Conservation (phyloP, 148 eudicot genomes). For the Spergularia marina region DNA sequence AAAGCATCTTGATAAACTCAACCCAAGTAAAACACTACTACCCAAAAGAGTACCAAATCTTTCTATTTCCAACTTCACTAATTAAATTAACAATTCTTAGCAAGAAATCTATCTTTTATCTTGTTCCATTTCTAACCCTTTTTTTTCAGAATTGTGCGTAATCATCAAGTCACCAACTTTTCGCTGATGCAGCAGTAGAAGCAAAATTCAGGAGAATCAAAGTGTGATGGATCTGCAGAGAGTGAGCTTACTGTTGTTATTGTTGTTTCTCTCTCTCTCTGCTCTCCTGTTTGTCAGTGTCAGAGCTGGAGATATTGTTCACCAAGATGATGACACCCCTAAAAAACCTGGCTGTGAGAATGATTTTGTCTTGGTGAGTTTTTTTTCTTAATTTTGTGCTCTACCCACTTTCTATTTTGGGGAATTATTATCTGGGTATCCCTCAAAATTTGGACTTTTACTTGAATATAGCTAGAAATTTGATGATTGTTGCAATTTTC, state of each 20-base stretch:
- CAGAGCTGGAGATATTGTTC: slow-evolving; percentile 74
- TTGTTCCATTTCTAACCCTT: background rate
- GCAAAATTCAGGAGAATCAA: background rate
- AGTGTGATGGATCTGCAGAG: slow-evolving; percentile 37
- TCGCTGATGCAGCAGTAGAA: slow-evolving; percentile 17
- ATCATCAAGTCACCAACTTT: background rate
- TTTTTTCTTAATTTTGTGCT: slow-evolving; percentile 2
- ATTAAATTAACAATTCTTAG: background rate
- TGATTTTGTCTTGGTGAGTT: slow-evolving; percentile 70
- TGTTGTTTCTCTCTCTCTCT: slow-evolving; percentile 29
- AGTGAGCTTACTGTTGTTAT: background rate
- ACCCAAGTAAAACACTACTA: background rate
- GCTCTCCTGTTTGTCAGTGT: slow-evolving; percentile 32
- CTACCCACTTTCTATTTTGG: slow-evolving; percentile 29
- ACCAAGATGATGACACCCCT: slow-evolving; percentile 64
- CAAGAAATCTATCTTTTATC: background rate
- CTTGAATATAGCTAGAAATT: background rate
- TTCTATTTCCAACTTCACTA: background rate
- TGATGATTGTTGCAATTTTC: background rate
- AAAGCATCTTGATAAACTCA: slow-evolving; percentile 2
- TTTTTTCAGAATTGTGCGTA: background rate
- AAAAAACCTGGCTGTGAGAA: slow-evolving; percentile 88
- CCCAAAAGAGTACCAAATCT: background rate
- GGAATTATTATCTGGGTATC: slow-evolving; percentile 29
- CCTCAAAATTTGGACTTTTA: slow-evolving; percentile 12